phyloP scores from a whole-genome alignment of 2,329 filamentous ascomycete species.

The Ceratocystis eucalypticola region DNA sequence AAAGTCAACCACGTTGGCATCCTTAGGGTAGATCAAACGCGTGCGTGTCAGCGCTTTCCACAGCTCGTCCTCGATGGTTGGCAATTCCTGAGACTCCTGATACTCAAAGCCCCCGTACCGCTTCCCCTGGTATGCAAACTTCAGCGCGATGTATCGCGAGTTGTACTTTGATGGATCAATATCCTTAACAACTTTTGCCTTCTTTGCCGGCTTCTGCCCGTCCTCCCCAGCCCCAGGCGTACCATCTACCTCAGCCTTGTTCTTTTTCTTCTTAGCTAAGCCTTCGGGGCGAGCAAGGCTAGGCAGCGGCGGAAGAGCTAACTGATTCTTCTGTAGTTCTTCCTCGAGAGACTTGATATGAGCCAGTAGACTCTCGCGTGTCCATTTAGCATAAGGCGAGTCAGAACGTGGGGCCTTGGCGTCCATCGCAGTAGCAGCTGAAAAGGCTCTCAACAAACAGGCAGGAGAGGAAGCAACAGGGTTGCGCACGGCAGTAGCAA shows the following conservation, averaged over 20 bases:
- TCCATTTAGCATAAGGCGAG: conserved; percentile 51
- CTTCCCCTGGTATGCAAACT: conserved; percentile 85
- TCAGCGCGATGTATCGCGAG: conserved; percentile 76
- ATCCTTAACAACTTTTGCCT: conserved; percentile 30
- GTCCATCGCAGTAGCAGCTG: conserved; percentile 11
- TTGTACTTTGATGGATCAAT: conserved; percentile 72
- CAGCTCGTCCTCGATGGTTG: conserved; percentile 83
- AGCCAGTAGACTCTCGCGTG: conserved; percentile 51
- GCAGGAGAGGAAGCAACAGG: background rate
- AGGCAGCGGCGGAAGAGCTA: conserved; percentile 16
- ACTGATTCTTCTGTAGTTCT: conserved; percentile 38
- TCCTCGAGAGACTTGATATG: conserved; percentile 55
- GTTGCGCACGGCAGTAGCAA: background rate
- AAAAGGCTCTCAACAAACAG: conserved; percentile 7
- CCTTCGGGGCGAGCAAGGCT: conserved; percentile 14
- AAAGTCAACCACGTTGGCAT: conserved; percentile 56
- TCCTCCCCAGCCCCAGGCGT: background rate
- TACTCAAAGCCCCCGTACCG: conserved; percentile 90
- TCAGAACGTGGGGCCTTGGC: conserved; percentile 11
- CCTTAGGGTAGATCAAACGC: conserved; percentile 62
- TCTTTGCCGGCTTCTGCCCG: conserved; percentile 22
- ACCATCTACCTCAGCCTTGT: conserved; percentile 13
- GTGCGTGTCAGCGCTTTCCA: conserved; percentile 82
- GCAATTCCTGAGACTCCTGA: conserved; percentile 54
- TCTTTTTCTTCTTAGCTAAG: conserved; percentile 11